Base-by-base conservation (phyloP, 140 eudicot species). In the Flaveria floridana region DNA sequence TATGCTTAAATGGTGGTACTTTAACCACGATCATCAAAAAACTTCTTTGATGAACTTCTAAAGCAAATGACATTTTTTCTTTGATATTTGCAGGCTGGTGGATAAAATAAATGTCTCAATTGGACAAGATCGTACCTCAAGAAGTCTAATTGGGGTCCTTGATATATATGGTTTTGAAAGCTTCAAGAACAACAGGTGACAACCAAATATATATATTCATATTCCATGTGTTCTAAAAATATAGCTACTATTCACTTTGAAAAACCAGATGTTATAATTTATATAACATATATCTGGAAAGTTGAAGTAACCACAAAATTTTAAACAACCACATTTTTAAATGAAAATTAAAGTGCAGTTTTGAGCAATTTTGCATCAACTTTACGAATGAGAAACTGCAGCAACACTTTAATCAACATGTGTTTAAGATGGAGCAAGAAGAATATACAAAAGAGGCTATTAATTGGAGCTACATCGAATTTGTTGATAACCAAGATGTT, bases 351-450 rank as follows among this genome's bases (percentile, higher is more conserved):
- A 13, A 39, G 13, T 88, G 87, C 90, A 95, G 99, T 82, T 95
- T 95, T 86, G 99, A 95, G 87, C 99, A 95, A 83, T 95, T 95
- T 53, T 94, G 99, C 82, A 94, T 94, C 67, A 94, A 94, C 72
- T 94, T 86, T 83, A 94, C 99, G 65, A 94, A 94, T 74, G 99
- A 94, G 86, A 94, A 94, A 88, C 92, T 94, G 76, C 99, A 94
- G 77, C 99, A 94, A 81, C 99, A 94, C 78, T 94, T 94, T 81
- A 94, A 94, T 41, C 96, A 94, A 95, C 99, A 94, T 53, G 99
- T 94, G 53, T 94, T 94, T 77, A 94, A 94, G 85, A 94, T 94
- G 99, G 99, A 94, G 84, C 99, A 94, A 86, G 99, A 94, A 62
- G 99, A 94, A 74, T 94, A 94, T 80, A 88, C 94, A 42, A 91